These are phyloP conservation scores for Suillus americanus DNA, from an alignment of 768 basidiomycete species.

Conservation along the genomic window DNA sequence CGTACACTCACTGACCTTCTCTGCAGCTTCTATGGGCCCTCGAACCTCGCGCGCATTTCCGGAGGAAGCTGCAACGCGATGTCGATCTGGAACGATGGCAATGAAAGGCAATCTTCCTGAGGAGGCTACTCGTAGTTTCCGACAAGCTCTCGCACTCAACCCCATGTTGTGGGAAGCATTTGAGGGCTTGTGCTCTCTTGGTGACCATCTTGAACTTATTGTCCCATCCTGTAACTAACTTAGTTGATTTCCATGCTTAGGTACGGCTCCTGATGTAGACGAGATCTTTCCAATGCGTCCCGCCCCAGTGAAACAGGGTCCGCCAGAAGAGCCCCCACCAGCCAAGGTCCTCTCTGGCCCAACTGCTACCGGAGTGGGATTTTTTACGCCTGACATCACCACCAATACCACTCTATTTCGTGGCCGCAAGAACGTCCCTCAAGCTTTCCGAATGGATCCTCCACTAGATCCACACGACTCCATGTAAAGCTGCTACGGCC, in stretches of 20 bases:
- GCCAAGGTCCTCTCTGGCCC: constrained; percentile 42
- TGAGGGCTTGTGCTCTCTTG: constrained; percentile 80
- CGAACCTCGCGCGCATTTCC: constrained; percentile 61
- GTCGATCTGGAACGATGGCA: constrained; percentile 75
- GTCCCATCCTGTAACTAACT: constrained; percentile 13
- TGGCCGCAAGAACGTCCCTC: constrained; percentile 51
- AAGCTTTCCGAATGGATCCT: constrained; percentile 58
- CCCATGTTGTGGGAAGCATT: constrained; percentile 93
- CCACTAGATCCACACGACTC: constrained; percentile 58
- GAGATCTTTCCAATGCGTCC: constrained; percentile 68
- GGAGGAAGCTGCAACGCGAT: constrained; percentile 71
- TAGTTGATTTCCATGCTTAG: constrained; percentile 36
- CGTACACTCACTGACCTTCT: constrained; percentile 15
- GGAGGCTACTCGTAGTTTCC: constrained; percentile 69
- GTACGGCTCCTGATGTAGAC: constrained; percentile 69
- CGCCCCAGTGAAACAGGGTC: constrained; percentile 50
- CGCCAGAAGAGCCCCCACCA: constrained; percentile 50
- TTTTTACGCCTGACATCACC: constrained; percentile 73
- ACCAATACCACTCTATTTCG: constrained; percentile 57
- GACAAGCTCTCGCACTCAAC: constrained; percentile 67
- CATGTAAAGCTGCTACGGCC: constrained; percentile 41
- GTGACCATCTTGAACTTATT: constrained; percentile 39
- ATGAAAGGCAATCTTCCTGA: constrained; percentile 77
- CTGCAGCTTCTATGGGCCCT: constrained; percentile 53
- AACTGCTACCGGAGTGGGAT: constrained; percentile 63